Percentiles rank a stretch among this genome's conserved stretches.
phyloP scores from a whole-genome alignment of 495 filamentous ascomycete species.

The Lepraria neglecta region DNA sequence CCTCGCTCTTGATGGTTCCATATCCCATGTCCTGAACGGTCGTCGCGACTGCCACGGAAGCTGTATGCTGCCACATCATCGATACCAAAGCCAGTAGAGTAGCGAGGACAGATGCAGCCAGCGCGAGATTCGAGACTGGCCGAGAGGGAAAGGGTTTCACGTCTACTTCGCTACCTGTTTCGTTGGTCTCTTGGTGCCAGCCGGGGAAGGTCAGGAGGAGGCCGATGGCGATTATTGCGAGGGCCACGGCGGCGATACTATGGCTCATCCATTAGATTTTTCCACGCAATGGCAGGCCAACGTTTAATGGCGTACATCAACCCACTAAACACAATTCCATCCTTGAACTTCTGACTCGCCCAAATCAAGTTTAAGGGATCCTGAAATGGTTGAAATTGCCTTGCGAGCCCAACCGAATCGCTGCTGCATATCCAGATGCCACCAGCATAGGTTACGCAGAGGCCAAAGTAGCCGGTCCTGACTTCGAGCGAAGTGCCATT shows the following conservation, averaged over 20 bases:
- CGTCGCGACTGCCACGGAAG: conserved; percentile 27
- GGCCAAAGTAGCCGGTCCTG: conserved; percentile 45
- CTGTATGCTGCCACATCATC: conserved; percentile 55
- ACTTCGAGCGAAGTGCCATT: conserved; percentile 14
- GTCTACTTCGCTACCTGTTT: conserved; percentile 56
- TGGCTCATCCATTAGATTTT: background rate
- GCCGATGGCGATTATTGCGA: conserved; percentile 69
- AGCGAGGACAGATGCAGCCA: conserved; percentile 73
- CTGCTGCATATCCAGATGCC: conserved; percentile 68
- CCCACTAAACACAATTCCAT: conserved; percentile 76
- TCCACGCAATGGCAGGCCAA: background rate
- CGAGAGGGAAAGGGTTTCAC: conserved; percentile 75
- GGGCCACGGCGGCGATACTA: conserved; percentile 75
- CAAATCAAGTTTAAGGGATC: conserved; percentile 78
- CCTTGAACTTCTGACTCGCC: conserved; percentile 72
- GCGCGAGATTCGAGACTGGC: conserved; percentile 65
- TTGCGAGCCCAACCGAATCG: conserved; percentile 68
- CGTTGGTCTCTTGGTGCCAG: conserved; percentile 70
- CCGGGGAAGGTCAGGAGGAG: conserved; percentile 75
- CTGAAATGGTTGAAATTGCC: conserved; percentile 60
- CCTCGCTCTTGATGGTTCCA: conserved; percentile 26
- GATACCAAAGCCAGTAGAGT: conserved; percentile 73
- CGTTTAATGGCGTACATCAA: conserved; percentile 48
- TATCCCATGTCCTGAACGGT: conserved; percentile 26
- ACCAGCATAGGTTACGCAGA: conserved; percentile 69